Evolutionary conservation across 306 rosid species (phyloP), one percentile per base, ranked within the genome.

Genomic region (Dicorynia guianensis): DNA sequence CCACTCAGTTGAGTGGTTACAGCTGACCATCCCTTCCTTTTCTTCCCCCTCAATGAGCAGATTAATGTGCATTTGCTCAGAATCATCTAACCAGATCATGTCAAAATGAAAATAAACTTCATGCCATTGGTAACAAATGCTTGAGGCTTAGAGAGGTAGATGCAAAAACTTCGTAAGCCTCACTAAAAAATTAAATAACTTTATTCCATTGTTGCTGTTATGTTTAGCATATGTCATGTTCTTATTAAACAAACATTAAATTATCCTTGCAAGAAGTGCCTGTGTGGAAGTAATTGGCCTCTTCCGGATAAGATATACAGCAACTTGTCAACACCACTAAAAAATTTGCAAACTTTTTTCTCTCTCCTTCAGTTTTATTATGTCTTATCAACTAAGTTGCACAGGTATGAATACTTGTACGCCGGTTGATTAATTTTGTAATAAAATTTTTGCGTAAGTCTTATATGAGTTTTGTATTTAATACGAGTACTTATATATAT

Each of bases 1-100:
- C 89, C 83, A 74, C 85, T 71, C 38, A 33, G 20, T 70, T 70
- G 30, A 70, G 83, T 82, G 86, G 77, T 78, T 65, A 19, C 14
- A 25, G 30, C 30, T 25, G 30, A 25, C 30, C 30, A 25, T 25
- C 30, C 30, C 30, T 25, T 25, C 30, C 30, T 25, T 25, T 25
- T 25, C 30, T 25, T 25, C 30, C 30, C 75, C 36, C 19, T 83
- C 0, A 49, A 12, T 5, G 17, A 12, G 18, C 55, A 6, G 9
- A 40, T 40, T 25, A 40, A 5, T 40, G 10, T 40, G 5, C 9
- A 40, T 40, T 40, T 4, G 5, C 9, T 40, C 7, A 6, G 30
- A 25, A 25, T 25, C 30, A 25, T 25, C 30, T 1, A 25, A 25
- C 30, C 30, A 25, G 30, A 25, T n/a, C n/a, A n/a, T 25, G 30